Evolutionary conservation across 495 filamentous ascomycete genomes (phyloP).

Genomic region (Penicillium ochrochloron): DNA sequence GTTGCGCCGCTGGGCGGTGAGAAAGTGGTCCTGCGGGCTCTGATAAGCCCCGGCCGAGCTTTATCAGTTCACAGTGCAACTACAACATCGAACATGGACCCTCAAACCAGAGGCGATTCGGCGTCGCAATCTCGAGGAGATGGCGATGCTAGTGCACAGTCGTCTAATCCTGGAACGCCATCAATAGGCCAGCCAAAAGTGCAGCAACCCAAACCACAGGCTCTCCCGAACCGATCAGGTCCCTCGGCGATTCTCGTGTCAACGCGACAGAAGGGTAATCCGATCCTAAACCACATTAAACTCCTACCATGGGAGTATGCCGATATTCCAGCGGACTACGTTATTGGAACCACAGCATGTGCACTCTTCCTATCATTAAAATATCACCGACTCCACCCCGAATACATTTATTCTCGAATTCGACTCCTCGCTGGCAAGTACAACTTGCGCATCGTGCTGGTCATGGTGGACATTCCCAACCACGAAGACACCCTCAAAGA

Average conservation of each 20-base stretch:
- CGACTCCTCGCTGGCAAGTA: conserved; percentile 78
- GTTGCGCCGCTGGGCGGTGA: conserved; percentile 29
- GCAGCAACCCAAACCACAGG: conserved; percentile 87
- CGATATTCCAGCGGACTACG: conserved; percentile 92
- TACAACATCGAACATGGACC: conserved; percentile 60
- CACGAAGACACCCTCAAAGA: conserved; percentile 81
- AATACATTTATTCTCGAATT: conserved; percentile 96
- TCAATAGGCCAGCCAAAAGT: conserved; percentile 56
- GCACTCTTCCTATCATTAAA: conserved; percentile 93
- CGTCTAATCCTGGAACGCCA: conserved; percentile 37
- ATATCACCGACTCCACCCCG: conserved; percentile 95
- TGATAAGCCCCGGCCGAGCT: conserved; percentile 30
- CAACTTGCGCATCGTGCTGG: conserved; percentile 79
- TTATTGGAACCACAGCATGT: conserved; percentile 84
- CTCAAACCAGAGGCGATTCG: conserved; percentile 63
- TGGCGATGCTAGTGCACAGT: conserved; percentile 20
- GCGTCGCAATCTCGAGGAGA: conserved; percentile 56
- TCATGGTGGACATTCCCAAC: conserved; percentile 91
- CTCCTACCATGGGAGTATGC: conserved; percentile 95
- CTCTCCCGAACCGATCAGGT: conserved; percentile 66
- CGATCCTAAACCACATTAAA: conserved; percentile 80
- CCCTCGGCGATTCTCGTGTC: conserved; percentile 86
- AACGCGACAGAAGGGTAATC: conserved; percentile 89
- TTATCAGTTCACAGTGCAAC: conserved; percentile 11
- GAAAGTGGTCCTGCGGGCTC: conserved; percentile 6